Evolutionary conservation across 2,329 filamentous ascomycete species (phyloP), one percentile per base, ranked within the genome.

Genomic region (Colletotrichum musicola): DNA sequence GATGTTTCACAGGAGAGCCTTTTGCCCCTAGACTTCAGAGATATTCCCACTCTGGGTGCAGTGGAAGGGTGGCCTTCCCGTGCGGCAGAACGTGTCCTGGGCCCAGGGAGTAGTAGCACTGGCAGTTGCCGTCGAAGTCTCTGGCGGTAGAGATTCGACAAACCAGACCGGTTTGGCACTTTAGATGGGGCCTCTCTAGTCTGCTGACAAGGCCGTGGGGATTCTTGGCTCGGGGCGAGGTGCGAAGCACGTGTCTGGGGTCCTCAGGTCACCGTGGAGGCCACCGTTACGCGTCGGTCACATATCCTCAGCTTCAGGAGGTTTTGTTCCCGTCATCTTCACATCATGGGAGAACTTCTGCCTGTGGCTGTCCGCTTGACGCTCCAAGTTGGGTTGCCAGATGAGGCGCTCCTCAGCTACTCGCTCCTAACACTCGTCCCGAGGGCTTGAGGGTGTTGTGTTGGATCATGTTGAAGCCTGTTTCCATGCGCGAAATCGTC

Each of bases 51-150:
- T 30, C 38, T 46, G 60, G 46, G n/a, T 40, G 65, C 54, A 56
- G 61, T 65, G 55, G 51, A 49, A 56, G 40, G 62, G 56, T 61
- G 51, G n/a, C 65, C 53, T 65, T 60, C 58, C 56, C 51, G 46
- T 44, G 13, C 27, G 44, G 62, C 50, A 49, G 27, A 35, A 14
- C 27, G 54, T 44, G 12, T 30, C 54, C 25, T 49, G 54, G 22
- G 9, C 18, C 56, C 20, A 42, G 10, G 18, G 4, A 47, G 16
- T 16, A 10, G 30, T 10, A 42, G 40, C 40, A 35, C 7, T 35
- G 30, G 30, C 6, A 35, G 30, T 35, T 35, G 10, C 16, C 35
- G 51, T 51, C 13, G 20, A 20, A 3, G 18, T 22, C 27, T 18
- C 42, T 50, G 20, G 4, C 38, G 13, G 30, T 6, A 2, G 35